These are phyloP conservation scores for Beta lomatogona DNA, from an alignment of 179 eudicot genomes.

Conservation along the genomic window DNA sequence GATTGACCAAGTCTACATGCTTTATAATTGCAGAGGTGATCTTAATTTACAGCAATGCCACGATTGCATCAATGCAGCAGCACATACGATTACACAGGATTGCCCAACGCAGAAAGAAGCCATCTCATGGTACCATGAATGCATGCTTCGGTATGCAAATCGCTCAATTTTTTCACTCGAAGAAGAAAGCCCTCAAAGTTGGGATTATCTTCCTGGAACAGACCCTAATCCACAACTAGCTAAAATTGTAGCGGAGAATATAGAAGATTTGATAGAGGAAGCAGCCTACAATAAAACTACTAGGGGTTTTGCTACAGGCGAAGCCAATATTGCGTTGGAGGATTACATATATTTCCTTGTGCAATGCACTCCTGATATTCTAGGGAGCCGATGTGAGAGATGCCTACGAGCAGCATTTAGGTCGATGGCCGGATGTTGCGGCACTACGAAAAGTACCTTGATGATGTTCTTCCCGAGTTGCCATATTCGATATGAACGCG, in stretches of 20 bases:
- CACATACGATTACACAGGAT: neutral
- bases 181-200: neutral
- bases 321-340: neutral
- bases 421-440: slow-evolving; percentile 25
- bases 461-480: slow-evolving; percentile 25
- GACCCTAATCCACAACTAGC: slow-evolving; percentile 6
- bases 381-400: slow-evolving; percentile 28
- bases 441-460: neutral
- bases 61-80: slow-evolving; percentile 5
- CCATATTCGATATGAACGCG: slow-evolving; percentile 11
- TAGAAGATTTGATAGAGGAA: slow-evolving; percentile 2
- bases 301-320: slow-evolving; percentile 20
- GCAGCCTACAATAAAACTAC: slow-evolving; percentile 5
- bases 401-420: slow-evolving; percentile 24
- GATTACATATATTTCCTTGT: slow-evolving; percentile 18
- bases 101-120: slow-evolving; percentile 23
- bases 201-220: neutral
- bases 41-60: slow-evolving; percentile 25
- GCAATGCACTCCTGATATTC: slow-evolving; percentile 35
- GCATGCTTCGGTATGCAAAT: slow-evolving; percentile 31
- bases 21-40: slow-evolving; percentile 48
- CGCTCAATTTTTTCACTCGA: slow-evolving; percentile 15
- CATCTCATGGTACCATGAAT: slow-evolving; percentile 30
- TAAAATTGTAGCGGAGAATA: neutral
- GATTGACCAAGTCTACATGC: slow-evolving; percentile 23